Percentiles rank a stretch among this genome's conserved stretches.
These are phyloP conservation scores for Mycena chlorophos DNA, from an alignment of 768 basidiomycete genomes.

Conservation along the genomic window DNA sequence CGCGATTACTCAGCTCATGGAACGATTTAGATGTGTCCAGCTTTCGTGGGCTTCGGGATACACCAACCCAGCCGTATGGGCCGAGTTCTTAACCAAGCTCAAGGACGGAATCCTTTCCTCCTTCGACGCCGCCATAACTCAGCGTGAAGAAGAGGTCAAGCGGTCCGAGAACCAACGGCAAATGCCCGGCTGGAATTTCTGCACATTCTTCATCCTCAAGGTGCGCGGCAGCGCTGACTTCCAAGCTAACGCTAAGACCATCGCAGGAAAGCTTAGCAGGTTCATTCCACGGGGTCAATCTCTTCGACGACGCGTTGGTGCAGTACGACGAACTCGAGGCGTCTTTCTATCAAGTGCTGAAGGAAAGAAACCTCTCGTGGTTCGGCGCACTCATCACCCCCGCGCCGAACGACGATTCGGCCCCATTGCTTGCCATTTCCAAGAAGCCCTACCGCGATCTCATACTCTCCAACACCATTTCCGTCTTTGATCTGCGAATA, in stretches of 20 bases:
- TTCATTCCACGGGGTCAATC: constrained; percentile 87
- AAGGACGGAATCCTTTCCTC: constrained; percentile 88
- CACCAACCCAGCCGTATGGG: constrained; percentile 81
- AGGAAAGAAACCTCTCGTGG: constrained; percentile 88
- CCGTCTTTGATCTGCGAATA: constrained; percentile 89
- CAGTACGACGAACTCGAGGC: constrained; percentile 92
- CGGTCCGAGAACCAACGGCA: constrained; percentile 86
- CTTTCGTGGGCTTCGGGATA: constrained; percentile 72
- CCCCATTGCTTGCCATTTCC: constrained; percentile 71
- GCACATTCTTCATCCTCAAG: constrained; percentile 95
- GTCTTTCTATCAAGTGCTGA: constrained; percentile 71
- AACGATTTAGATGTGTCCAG: constrained; percentile 68
- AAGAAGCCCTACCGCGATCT: constrained; percentile 89
- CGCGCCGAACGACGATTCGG: constrained; percentile 69
- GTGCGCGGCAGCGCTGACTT: constrained; percentile 39
- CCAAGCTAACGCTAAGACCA: constrained; percentile 15
- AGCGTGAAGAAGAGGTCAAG: constrained; percentile 87
- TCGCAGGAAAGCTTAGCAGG: constrained; percentile 87
- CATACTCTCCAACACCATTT: constrained; percentile 86
- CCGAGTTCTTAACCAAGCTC: constrained; percentile 81
- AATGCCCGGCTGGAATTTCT: constrained; percentile 99
- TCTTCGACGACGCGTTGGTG: constrained; percentile 85
- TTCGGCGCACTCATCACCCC: constrained; percentile 83
- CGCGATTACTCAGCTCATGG: constrained; percentile 11
- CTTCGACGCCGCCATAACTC: constrained; percentile 75